Base-by-base conservation (phyloP, 2,329 filamentous ascomycete genomes). In the Fusarium circinatum region DNA sequence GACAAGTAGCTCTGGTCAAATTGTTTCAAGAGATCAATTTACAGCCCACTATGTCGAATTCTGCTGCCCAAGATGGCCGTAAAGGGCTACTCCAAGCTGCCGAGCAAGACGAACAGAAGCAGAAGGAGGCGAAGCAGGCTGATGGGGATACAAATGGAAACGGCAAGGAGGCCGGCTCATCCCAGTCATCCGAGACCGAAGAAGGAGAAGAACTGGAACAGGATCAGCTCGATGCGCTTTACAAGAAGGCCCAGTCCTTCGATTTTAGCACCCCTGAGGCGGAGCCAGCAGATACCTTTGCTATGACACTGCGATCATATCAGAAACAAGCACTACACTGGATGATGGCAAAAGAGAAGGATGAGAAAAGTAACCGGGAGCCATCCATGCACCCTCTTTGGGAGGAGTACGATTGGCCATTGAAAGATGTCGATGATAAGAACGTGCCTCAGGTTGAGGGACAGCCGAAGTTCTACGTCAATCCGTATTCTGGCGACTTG, bases 241-340 rank as follows among this genome's bases (percentile, higher is more conserved):
- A 99, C 83, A 94, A 93, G 79, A 99, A 99, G 80, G 96, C 96
- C 0, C 96, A 99, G 79, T 95, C 94, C 0, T 98, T 98, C 78
- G 96, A 99, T 81, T 98, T 99, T 79, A 90, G 91, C 79, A 98
- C 95, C 1, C 95, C 95, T 5, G 92, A 94, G 80, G 92, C 94
- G 15, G 92, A 98, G 76, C 96, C 96, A 15, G 90, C 93, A 11
- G 87, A 92, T 14, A 94, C 91, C 0, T 99, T 99, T 81, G 87
- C 88, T 11, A 91, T 99, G 91, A 87, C 91, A 42, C 86, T 99
- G 34, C 91, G 96, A 7, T 94, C 94, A 58, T 99, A 99, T 76
- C 96, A 99, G 81, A 98, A 95, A 79, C 96, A 99, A 82, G 95
- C 96, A 2, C 84, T 99, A 11, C 87, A 98, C 79, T 99, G 96